Evolutionary conservation across 768 basidiomycete species (phyloP).

Genomic region (Suillus variegatus): DNA sequence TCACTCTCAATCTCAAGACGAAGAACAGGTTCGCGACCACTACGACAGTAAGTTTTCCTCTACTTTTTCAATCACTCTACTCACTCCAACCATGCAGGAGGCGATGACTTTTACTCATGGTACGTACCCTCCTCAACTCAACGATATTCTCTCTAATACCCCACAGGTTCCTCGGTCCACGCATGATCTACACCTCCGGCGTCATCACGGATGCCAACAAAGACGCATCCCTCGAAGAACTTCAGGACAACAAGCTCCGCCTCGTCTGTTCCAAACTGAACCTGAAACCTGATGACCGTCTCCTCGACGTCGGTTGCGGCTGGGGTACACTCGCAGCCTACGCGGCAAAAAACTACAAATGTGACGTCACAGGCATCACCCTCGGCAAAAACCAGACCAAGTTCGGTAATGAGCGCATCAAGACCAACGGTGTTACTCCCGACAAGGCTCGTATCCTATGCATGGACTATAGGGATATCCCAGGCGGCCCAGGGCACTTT

Average conservation of each 20-base stretch:
- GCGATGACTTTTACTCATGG: constrained; percentile 97
- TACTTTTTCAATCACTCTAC: constrained; percentile 6
- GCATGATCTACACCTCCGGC: constrained; percentile 98
- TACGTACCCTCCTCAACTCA: constrained; percentile 26
- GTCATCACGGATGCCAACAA: constrained; percentile 70
- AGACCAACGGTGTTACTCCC: constrained; percentile 68
- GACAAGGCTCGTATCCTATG: constrained; percentile 88
- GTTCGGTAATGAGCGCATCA: constrained; percentile 90
- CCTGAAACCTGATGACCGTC: constrained; percentile 80
- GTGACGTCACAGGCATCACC: constrained; percentile 95
- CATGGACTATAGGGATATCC: constrained; percentile 91
- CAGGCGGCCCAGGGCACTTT: constrained; percentile 71
- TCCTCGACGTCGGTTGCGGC: constrained; percentile 88
- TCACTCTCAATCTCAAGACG: constrained; percentile 90
- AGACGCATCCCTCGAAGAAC: constrained; percentile 84
- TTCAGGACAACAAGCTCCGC: constrained; percentile 98
- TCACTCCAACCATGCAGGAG: constrained; percentile 47
- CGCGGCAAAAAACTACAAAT: constrained; percentile 96
- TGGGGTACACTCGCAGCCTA: constrained; percentile 97
- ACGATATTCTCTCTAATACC: neutral
- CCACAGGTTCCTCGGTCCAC: constrained; percentile 89
- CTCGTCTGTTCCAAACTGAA: constrained; percentile 94
- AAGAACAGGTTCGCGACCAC: constrained; percentile 93
- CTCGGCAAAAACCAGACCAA: constrained; percentile 88
- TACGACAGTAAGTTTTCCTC: constrained; percentile 74